Conservation (phyloP, 1,284 basidiomycete genomes). For the Psilocybe mexicana region DNA sequence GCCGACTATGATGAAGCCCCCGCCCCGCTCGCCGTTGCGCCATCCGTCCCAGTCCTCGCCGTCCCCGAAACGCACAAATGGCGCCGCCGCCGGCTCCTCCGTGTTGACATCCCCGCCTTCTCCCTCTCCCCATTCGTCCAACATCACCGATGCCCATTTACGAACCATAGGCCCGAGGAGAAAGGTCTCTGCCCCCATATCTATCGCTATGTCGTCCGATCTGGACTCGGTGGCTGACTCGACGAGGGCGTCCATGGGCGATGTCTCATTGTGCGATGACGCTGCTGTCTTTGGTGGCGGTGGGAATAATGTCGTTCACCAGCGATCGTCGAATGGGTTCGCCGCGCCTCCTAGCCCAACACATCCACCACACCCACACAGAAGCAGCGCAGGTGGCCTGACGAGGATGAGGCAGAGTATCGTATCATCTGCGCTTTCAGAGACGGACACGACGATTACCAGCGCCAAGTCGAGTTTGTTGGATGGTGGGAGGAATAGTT, state of each 20-base stretch:
- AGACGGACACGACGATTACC: constrained; percentile 50
- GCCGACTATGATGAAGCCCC: constrained; percentile 38
- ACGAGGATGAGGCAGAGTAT: constrained; percentile 20
- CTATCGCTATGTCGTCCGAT: background rate
- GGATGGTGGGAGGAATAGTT: constrained; percentile 37
- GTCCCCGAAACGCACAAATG: constrained; percentile 1
- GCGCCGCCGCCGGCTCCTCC: background rate
- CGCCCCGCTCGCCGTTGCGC: constrained; percentile 58
- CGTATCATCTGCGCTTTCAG: constrained; percentile 37
- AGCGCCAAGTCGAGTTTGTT: constrained; percentile 68
- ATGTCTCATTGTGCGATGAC: constrained; percentile 30
- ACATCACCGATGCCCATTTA: too few relatives aligned
- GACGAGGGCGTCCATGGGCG: constrained; percentile 30
- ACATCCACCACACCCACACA: background rate
- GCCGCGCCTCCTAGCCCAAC: background rate
- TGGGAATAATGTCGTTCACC: background rate
- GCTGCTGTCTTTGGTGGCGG: background rate
- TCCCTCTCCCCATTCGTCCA: background rate
- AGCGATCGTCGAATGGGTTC: background rate
- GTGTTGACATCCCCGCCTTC: background rate
- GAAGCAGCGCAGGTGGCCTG: background rate
- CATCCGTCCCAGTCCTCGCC: constrained; percentile 15
- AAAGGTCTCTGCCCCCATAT: constrained; percentile 11
- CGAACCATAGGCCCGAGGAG: background rate
- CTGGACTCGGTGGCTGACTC: constrained; percentile 28